Conservation (phyloP, 768 basidiomycete genomes). For the Russula dissimulans region DNA sequence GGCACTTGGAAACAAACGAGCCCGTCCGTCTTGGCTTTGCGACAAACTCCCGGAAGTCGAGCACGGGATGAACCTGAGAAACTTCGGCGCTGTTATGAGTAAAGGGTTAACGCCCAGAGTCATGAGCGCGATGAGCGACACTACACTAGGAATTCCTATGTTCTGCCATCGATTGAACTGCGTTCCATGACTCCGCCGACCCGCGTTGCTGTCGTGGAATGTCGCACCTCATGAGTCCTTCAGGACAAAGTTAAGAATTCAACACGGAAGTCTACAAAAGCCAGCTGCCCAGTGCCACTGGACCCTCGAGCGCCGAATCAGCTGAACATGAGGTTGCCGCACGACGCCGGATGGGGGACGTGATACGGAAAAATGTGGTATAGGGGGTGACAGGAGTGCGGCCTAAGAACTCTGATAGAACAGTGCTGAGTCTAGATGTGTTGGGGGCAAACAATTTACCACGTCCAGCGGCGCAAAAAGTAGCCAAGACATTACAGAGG, state of each 20-base stretch:
- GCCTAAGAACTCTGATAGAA: slow-evolving; percentile 10
- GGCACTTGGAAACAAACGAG: not conserved
- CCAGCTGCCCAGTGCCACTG: not conserved
- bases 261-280: not conserved
- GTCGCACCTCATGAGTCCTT: not conserved
- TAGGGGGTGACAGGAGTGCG: slow-evolving; percentile 13
- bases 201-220: not conserved
- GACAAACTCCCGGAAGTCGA: not conserved
- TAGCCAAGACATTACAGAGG: not conserved
- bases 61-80: not conserved
- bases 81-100: not conserved
- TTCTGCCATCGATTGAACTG: not conserved
- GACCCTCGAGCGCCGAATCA: slow-evolving; percentile 7
- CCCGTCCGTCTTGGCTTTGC: not conserved
- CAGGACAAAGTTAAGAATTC: not conserved
- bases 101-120: not conserved
- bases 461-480: not conserved
- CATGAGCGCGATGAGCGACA: not conserved
- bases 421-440: not conserved
- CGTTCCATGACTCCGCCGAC: not conserved
- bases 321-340: slow-evolving; percentile 16
- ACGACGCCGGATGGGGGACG: slow-evolving; percentile 13
- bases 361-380: slow-evolving; percentile 14
- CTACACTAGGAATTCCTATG: not conserved
- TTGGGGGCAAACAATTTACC: not conserved